Percentiles rank a stretch among this genome's conserved stretches.
Conservation (phyloP, 257 asterid species). For the Solanum peruvianum region DNA sequence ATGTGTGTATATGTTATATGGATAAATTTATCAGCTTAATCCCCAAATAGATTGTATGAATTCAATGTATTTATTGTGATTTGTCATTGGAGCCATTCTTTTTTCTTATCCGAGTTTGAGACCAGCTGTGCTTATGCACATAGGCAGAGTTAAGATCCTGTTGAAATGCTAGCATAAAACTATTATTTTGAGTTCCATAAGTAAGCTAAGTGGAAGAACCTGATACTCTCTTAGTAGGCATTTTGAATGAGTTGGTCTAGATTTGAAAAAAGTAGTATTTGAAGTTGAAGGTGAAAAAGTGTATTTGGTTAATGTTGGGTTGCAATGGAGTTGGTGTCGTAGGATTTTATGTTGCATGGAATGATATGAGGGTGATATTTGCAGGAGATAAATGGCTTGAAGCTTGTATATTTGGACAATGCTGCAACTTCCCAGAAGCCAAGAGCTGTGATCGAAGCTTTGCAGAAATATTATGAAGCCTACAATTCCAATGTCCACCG, state of each 20-base stretch:
- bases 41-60: background rate
- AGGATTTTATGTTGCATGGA: background rate
- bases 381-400: constrained; percentile 85
- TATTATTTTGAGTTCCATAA: background rate
- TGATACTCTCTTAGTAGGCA: background rate
- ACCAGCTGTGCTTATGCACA: background rate
- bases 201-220: background rate
- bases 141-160: background rate
- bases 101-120: background rate
- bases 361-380: background rate
- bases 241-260: background rate
- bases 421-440: constrained; percentile 99
- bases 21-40: background rate
- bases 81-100: background rate
- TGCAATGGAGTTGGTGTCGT: background rate
- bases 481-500: constrained; percentile 95
- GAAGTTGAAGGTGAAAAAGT: background rate
- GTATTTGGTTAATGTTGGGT: background rate
- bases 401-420: constrained; percentile 88
- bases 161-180: background rate
- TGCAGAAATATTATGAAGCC: constrained; percentile 56
- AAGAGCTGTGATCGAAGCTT: constrained; percentile 47
- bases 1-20: background rate
- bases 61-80: background rate
- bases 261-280: background rate